These are phyloP conservation scores for Rhizopogon roseolus DNA, from an alignment of 768 basidiomycete genomes.

Conservation along the genomic window DNA sequence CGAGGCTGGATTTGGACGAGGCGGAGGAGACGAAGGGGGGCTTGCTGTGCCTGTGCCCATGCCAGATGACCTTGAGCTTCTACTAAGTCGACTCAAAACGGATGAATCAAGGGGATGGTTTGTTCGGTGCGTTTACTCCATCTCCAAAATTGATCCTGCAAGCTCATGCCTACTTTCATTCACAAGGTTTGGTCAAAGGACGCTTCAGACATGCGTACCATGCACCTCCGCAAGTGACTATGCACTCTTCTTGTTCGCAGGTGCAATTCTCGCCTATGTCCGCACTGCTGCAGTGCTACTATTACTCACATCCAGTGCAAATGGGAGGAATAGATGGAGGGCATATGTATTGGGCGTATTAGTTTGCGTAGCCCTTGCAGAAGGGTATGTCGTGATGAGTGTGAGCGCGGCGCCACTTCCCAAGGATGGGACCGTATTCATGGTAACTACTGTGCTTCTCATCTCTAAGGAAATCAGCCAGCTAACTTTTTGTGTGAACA, in stretches of 20 bases:
- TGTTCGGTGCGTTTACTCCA: slow-evolving; percentile 40
- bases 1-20: slow-evolving; percentile 33
- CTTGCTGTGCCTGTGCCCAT: slow-evolving; percentile 22
- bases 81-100: slow-evolving; percentile 51
- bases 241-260: slow-evolving; percentile 51
- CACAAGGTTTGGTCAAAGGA: slow-evolving; percentile 62
- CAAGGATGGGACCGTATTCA: slow-evolving; percentile 33
- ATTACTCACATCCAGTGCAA: slow-evolving; percentile 36
- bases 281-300: slow-evolving; percentile 47
- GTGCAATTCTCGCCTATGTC: slow-evolving; percentile 54
- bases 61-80: slow-evolving; percentile 42
- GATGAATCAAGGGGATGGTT: slow-evolving; percentile 57
- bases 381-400: slow-evolving; percentile 50
- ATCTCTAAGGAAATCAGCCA: not conserved
- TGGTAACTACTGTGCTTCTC: slow-evolving; percentile 26
- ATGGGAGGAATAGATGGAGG: slow-evolving; percentile 38
- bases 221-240: slow-evolving; percentile 61
- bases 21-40: slow-evolving; percentile 6
- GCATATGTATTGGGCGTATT: slow-evolving; percentile 44
- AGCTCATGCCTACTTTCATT: slow-evolving; percentile 1
- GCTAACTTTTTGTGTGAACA: not conserved
- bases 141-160: not conserved
- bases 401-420: slow-evolving; percentile 43
- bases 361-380: slow-evolving; percentile 43
- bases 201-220: slow-evolving; percentile 59